Base-by-base conservation (phyloP, 345 rosid genomes). In the Dovyalis caffra region DNA sequence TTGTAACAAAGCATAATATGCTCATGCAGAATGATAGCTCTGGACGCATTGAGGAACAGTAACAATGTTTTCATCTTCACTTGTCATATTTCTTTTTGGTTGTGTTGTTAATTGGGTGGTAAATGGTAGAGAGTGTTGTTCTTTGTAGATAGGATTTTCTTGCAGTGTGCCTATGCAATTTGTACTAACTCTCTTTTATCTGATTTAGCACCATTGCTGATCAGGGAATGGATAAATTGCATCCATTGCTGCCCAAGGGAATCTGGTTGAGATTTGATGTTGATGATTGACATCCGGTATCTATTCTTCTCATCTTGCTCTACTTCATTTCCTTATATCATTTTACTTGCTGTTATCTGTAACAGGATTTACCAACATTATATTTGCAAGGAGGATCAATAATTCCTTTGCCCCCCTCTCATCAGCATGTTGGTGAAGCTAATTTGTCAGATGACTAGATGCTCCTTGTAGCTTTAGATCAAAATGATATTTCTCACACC, bases 361-460 rank as follows among this genome's bases (percentile, higher is more conserved):
- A 49, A 65, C 86, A 94, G 97, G 97, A 94, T 84, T 88, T 94
- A 72, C 98, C 97, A 34, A 77, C 85, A 15, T 83, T 94, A 80
- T 91, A 84, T 84, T 89, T 92, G 86, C 92, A 81, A 90, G 97
- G 97, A 28, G 98, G 98, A 82, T 88, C 90, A 76, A 90, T 94
- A 74, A 81, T 94, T 84, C 87, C 93, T 35, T 38, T 83, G 72
- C 90, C 89, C 79, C 91, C 85, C 77, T 83, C 88, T 53, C 86
- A 88, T 85, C 88, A 89, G 74, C 88, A 91, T 85, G 83, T 88
- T 72, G 93, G 87, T 69, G 95, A 92, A 81, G 85, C 83, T 69
- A 87, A 79, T 51, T 69, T 74, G 70, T 83, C 85, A 18, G 97
- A 94, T 77, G 98, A 92, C 77, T 84, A 92, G 69, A 92, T 87